phyloP scores from a whole-genome alignment of 2,329 filamentous ascomycete species.

The Ceratocystis smalleyi region DNA sequence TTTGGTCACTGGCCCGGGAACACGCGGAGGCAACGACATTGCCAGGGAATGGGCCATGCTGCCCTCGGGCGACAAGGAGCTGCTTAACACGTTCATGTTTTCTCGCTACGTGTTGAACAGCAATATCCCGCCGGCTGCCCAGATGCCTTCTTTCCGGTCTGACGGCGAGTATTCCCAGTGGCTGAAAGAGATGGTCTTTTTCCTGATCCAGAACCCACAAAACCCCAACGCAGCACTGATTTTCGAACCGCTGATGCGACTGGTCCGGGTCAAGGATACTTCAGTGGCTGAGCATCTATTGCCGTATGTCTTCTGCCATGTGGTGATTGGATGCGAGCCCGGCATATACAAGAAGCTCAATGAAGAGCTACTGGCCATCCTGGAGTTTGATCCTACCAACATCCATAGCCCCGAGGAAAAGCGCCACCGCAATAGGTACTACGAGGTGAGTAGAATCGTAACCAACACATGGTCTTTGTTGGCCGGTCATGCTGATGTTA shows the following conservation, averaged over 20 bases:
- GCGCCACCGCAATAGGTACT: constrained; percentile 70
- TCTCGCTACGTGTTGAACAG: constrained; percentile 66
- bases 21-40: constrained; percentile 38
- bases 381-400: constrained; percentile 43
- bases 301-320: constrained; percentile 72
- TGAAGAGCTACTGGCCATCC: constrained; percentile 57
- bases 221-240: constrained; percentile 59
- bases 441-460: constrained; percentile 48
- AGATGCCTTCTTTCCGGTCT: constrained; percentile 28
- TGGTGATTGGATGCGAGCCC: constrained; percentile 46
- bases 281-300: constrained; percentile 77
- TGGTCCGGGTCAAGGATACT: constrained; percentile 73
- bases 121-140: constrained; percentile 38
- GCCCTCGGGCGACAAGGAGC: constrained; percentile 61
- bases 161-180: constrained; percentile 51
- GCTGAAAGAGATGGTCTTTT: constrained; percentile 65
- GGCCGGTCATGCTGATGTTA: constrained; percentile 18
- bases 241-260: constrained; percentile 65
- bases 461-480: neutral
- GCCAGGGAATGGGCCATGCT: constrained; percentile 64
- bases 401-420: constrained; percentile 31
- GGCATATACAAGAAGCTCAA: constrained; percentile 3
- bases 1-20: constrained; percentile 26
- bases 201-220: constrained; percentile 65
- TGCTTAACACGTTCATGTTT: constrained; percentile 71